A percentile compares a stretch with the other conserved stretches of the same genome.
Evolutionary conservation across 305 asterid species (phyloP).

Genomic region (Ilex paraguariensis): DNA sequence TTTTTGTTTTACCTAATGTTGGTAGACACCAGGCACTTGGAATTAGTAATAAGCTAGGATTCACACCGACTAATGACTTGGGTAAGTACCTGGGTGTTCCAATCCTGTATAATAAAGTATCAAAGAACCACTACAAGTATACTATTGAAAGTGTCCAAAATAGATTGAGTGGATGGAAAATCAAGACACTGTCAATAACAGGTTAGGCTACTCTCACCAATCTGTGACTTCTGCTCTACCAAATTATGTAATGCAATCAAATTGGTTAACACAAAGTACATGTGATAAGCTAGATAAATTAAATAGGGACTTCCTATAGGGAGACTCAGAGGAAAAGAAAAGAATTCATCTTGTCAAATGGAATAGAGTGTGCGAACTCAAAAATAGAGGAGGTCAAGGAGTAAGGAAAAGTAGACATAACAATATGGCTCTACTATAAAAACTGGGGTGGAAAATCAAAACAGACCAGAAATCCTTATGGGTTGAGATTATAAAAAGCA

Average conservation of each 20-base stretch:
- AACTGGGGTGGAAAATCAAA: not conserved
- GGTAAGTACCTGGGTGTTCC: not conserved
- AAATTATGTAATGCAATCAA: not conserved
- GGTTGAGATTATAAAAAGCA: not conserved
- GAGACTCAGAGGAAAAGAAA: not conserved
- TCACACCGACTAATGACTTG: not conserved
- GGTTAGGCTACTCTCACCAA: not conserved
- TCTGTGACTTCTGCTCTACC: not conserved
- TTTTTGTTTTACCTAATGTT: not conserved
- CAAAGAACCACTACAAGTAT: not conserved
- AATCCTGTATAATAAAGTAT: not conserved
- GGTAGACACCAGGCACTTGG: not conserved
- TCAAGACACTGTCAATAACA: not conserved
- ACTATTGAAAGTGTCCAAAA: not conserved
- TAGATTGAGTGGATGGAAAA: not conserved
- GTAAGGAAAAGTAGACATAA: no score
- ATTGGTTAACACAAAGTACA: not conserved
- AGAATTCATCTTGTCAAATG: not conserved
- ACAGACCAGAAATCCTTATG: not conserved
- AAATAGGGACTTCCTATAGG: not conserved
- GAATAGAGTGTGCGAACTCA: not conserved
- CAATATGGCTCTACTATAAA: no score
- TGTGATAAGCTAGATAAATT: not conserved
- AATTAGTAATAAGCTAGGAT: not conserved
- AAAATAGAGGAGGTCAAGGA: not conserved